A percentile compares a stretch with the other conserved stretches of the same genome.
Evolutionary conservation across 2,329 filamentous ascomycete species (phyloP).

Genomic region (Aureobasidium sp.): DNA sequence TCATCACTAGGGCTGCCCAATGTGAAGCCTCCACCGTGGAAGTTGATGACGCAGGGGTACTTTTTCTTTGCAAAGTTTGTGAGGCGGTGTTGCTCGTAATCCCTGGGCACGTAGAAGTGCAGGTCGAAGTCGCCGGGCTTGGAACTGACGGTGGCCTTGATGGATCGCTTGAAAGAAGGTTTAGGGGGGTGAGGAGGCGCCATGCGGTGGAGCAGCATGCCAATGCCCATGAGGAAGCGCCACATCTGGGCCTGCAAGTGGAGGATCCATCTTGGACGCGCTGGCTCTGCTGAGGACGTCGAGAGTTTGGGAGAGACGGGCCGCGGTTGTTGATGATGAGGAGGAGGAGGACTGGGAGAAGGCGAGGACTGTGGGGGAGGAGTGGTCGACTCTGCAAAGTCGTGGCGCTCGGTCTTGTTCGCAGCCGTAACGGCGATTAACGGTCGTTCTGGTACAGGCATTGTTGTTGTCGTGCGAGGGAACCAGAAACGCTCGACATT

Average conservation of each 20-base stretch:
- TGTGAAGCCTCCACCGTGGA: conserved; percentile 57
- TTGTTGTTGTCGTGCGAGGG: not conserved
- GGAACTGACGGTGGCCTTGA: conserved; percentile 43
- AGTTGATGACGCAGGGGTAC: conserved; percentile 54
- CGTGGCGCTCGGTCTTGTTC: not conserved
- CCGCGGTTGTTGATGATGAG: not conserved
- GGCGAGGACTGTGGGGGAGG: not conserved
- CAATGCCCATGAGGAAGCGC: conserved; percentile 59
- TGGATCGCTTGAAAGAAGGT: conserved; percentile 50
- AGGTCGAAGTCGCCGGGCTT: conserved; percentile 43
- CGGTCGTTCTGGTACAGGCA: not conserved
- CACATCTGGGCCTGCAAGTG: conserved; percentile 56
- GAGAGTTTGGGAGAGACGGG: not conserved
- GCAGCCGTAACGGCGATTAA: not conserved
- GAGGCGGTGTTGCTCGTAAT: conserved; percentile 37
- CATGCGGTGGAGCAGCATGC: conserved; percentile 59
- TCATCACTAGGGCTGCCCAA: conserved; percentile 53
- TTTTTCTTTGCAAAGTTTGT: conserved; percentile 21
- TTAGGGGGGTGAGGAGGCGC: conserved; percentile 52
- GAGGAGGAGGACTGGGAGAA: not conserved
- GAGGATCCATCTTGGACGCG: conserved; percentile 45
- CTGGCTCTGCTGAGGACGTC: not conserved
- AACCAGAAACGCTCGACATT: not conserved
- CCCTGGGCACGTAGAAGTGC: conserved; percentile 53
- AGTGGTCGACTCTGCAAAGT: not conserved